Evolutionary conservation across 768 basidiomycete genomes (phyloP).

Genomic region (Zangia roseola): DNA sequence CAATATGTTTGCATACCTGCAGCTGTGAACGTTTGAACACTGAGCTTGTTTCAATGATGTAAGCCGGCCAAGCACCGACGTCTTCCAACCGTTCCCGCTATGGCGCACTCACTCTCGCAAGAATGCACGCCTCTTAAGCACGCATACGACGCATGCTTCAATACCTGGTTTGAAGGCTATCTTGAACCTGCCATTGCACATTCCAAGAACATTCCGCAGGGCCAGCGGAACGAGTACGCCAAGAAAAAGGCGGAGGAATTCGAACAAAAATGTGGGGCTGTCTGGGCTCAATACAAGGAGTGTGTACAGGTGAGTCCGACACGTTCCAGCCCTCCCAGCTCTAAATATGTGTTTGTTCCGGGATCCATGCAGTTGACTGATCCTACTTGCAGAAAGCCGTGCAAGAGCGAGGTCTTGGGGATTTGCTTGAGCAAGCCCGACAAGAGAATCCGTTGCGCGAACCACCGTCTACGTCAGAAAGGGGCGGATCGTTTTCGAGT

Average conservation of each 20-base stretch:
- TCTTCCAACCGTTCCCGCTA: slow-evolving; percentile 21
- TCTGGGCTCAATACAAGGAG: slow-evolving; percentile 77
- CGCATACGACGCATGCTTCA: slow-evolving; percentile 92
- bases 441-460: slow-evolving; percentile 75
- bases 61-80: slow-evolving; percentile 11
- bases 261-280: slow-evolving; percentile 76
- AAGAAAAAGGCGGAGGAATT: slow-evolving; percentile 86
- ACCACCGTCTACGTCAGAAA: slow-evolving; percentile 38
- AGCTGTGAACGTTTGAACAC: too few species aligned
- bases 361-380: background rate
- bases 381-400: slow-evolving; percentile 61
- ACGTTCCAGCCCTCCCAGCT: background rate
- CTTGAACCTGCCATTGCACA: slow-evolving; percentile 71
- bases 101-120: slow-evolving; percentile 79
- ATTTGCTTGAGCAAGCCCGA: slow-evolving; percentile 74
- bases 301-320: slow-evolving; percentile 73
- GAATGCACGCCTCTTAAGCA: slow-evolving; percentile 90
- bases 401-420: slow-evolving; percentile 72
- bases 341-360: background rate
- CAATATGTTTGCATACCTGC: slow-evolving; percentile 4
- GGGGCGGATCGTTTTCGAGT: slow-evolving; percentile 9
- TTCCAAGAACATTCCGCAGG: slow-evolving; percentile 37
- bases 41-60: slow-evolving; percentile 11
- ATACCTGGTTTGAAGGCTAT: slow-evolving; percentile 97
- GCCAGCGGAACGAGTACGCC: slow-evolving; percentile 58